Percentiles rank a stretch among this genome's conserved stretches.
These are phyloP conservation scores for Sisymbrium irio DNA, from an alignment of 345 rosid species.

Conservation along the genomic window DNA sequence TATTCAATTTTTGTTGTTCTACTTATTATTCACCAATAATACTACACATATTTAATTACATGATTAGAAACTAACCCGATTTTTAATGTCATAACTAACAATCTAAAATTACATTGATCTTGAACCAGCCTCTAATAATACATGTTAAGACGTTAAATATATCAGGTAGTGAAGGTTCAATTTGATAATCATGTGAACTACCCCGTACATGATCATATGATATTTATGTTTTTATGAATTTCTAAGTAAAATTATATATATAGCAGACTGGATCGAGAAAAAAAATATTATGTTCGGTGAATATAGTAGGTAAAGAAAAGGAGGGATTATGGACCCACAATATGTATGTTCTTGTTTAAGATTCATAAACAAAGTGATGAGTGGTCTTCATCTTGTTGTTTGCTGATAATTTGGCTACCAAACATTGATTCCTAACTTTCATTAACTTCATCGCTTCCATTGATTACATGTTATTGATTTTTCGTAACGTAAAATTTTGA, in stretches of 20 bases:
- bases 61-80: neutral
- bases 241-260: neutral
- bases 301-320: constrained; percentile 21
- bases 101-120: neutral
- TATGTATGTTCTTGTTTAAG: neutral
- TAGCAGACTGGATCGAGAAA: too few species aligned
- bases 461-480: neutral
- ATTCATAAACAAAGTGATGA: constrained; percentile 1
- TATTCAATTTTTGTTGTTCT: neutral
- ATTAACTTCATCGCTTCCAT: neutral
- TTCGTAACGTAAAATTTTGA: neutral
- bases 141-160: neutral
- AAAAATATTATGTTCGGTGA: neutral
- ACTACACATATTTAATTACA: neutral
- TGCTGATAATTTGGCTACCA: constrained; percentile 28
- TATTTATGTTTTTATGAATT: neutral
- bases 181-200: neutral
- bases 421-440: constrained; percentile 12
- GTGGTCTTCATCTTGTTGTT: constrained; percentile 10
- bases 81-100: neutral
- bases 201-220: neutral
- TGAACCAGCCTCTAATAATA: neutral
- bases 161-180: neutral
- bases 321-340: constrained; percentile 10
- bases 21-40: neutral